These are phyloP conservation scores for Phytophthora syringae DNA, from an alignment of 352 stramenopile genomes.

Conservation along the genomic window DNA sequence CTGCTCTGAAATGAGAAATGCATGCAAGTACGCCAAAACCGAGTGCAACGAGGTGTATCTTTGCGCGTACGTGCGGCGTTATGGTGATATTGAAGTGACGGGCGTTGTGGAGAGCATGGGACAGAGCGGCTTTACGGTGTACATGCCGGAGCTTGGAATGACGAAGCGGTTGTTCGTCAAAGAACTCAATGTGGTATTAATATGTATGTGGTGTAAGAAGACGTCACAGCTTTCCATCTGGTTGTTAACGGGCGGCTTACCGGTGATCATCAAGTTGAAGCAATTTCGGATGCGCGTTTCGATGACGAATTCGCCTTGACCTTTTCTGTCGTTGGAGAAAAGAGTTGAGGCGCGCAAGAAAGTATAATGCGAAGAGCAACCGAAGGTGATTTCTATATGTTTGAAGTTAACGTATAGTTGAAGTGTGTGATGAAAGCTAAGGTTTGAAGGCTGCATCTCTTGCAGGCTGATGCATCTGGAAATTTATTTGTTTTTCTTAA, in stretches of 20 bases:
- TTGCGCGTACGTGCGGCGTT: conserved; percentile 61
- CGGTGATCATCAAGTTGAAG: conserved; percentile 50
- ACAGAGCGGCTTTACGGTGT: conserved; percentile 64
- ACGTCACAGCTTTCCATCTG: conserved; percentile 41
- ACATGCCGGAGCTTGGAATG: conserved; percentile 62
- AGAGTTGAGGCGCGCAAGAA: background rate
- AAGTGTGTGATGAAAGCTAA: background rate
- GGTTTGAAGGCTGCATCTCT: background rate
- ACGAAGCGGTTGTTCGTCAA: conserved; percentile 60
- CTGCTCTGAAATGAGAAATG: conserved; percentile 23
- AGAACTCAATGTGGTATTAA: conserved; percentile 40
- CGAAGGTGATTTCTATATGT: no score
- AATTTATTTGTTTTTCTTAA: background rate
- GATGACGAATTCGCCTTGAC: conserved; percentile 49
- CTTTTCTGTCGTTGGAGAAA: conserved; percentile 45
- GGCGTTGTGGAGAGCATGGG: conserved; percentile 60
- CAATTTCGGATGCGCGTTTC: conserved; percentile 51
- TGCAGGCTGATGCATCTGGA: background rate
- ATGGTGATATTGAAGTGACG: conserved; percentile 35
- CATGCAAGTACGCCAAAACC: background rate
- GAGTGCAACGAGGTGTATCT: conserved; percentile 55
- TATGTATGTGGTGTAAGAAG: conserved; percentile 43
- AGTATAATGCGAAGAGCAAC: background rate
- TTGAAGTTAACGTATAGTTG: background rate
- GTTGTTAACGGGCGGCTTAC: conserved; percentile 8